Base-by-base conservation (phyloP, 768 basidiomycete species). In the Cystofilobasidium capitatum region DNA sequence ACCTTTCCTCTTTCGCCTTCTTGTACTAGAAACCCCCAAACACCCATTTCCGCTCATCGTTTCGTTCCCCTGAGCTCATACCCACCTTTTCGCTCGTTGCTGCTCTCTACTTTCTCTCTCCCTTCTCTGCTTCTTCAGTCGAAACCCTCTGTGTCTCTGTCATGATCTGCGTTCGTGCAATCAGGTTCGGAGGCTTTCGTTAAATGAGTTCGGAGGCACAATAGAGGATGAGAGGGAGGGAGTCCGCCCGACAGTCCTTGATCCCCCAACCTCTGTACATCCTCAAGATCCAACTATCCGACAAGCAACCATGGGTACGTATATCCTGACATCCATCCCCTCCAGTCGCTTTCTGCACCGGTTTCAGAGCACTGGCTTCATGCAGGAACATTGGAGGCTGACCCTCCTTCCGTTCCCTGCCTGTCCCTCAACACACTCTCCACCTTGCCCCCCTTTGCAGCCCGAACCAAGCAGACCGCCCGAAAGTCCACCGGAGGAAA, bases 401-500 rank as follows among this genome's bases (percentile, higher is more conserved):
- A 6, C 40, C 22, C n/a, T 26, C 22, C 10, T 37, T 26, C 37
- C 40, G 26, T 37, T 17, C 40, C 14, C 58, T 9, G 17, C 14
- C 26, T 22, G n/a, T 31, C 58, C 39, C 29, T 40, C 39, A 6
- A 13, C 36, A 10, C 7, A 9, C 35, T 35, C 13, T 39, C 58
- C 31, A 14, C 31, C 31, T 20, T 17, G 12, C 13, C 12, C 12
- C 57, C 26, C 37, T n/a, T 37, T 16, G 14, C 47, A 61, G 59
- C 59, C 42, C 59, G 59, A 6, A 61, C 59, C 59, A 61, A 61
- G 66, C 66, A 68, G 60, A 68, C 66, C 66, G 66, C 66, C 54
- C 59, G 66, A 61, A 68, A 68, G 66, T 68, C 66, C 5, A 68
- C 66, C 37, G 66, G 66, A 20, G 0, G 87, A 76, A 88, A 84